These are phyloP conservation scores for Aspergillus heteromorphus DNA, from an alignment of 495 filamentous ascomycete species.

Conservation along the genomic window DNA sequence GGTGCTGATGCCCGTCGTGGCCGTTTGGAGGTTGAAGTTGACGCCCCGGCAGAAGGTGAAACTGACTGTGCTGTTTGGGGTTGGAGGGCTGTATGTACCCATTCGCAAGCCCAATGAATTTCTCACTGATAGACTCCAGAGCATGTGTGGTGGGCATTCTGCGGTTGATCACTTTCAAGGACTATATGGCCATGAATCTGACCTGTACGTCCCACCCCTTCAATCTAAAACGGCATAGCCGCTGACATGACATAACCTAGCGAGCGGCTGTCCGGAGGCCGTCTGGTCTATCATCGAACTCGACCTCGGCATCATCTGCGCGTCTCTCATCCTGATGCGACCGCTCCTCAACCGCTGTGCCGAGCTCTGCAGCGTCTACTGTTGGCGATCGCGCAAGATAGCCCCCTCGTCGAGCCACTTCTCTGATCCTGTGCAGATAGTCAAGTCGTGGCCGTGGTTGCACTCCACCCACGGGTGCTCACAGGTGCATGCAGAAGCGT, in stretches of 20 bases:
- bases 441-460: background rate
- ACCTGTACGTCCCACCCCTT: conserved; percentile 6
- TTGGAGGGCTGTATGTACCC: conserved; percentile 23
- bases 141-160: conserved; percentile 26
- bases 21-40: conserved; percentile 32
- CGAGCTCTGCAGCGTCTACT: background rate
- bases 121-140: conserved; percentile 1
- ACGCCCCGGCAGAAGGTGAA: conserved; percentile 22
- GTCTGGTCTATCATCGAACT: conserved; percentile 50
- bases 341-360: conserved; percentile 14
- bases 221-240: background rate
- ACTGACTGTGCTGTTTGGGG: conserved; percentile 24
- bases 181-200: conserved; percentile 17
- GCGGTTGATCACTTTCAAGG: conserved; percentile 16
- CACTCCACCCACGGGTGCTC: conserved; percentile 1
- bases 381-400: background rate
- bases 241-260: conserved; percentile 9
- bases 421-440: background rate
- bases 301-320: conserved; percentile 45
- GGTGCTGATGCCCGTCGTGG: conserved; percentile 25
- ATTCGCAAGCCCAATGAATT: background rate
- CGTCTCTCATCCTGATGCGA: conserved; percentile 37
- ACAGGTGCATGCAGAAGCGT: background rate
- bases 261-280: conserved; percentile 27
- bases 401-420: background rate